Conservation (phyloP, 768 basidiomycete genomes). For the Tylopilus sp. region DNA sequence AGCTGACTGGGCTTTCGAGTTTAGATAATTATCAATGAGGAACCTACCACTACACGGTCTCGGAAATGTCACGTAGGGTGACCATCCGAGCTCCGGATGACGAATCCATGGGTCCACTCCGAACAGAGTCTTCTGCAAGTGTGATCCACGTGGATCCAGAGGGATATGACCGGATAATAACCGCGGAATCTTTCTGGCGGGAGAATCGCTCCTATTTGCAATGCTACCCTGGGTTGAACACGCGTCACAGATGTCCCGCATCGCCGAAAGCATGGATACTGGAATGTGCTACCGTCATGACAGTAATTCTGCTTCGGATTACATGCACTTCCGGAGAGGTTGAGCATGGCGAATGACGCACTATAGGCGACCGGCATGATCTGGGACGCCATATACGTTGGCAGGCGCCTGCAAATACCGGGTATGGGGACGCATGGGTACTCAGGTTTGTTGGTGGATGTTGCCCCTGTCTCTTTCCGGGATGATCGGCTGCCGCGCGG, state of each 20-base stretch:
- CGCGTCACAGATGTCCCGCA: neutral
- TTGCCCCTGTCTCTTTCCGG: neutral
- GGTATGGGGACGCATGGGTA: conserved; percentile 3
- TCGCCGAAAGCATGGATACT: neutral
- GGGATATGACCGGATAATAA: conserved; percentile 1
- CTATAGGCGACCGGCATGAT: conserved; percentile 4
- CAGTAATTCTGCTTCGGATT: neutral
- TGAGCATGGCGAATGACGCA: conserved; percentile 10
- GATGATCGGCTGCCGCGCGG: conserved; percentile 17
- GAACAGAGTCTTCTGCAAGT: neutral
- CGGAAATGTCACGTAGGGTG: neutral
- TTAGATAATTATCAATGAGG: neutral
- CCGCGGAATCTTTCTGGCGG: conserved; percentile 4
- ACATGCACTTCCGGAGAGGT: neutral
- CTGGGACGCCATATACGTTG: conserved; percentile 4
- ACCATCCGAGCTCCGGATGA: neutral
- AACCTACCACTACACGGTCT: neutral
- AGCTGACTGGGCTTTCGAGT: no score
- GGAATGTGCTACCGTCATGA: neutral
- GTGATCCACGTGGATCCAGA: neutral
- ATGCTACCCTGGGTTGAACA: neutral
- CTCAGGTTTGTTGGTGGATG: conserved; percentile 13
- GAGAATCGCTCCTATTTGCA: conserved; percentile 15
- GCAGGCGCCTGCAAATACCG: neutral
- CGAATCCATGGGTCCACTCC: neutral